A percentile compares a stretch with the other conserved stretches of the same genome.
Evolutionary conservation across 768 basidiomycete genomes (phyloP).

Genomic region (Cytidiella melzeri): DNA sequence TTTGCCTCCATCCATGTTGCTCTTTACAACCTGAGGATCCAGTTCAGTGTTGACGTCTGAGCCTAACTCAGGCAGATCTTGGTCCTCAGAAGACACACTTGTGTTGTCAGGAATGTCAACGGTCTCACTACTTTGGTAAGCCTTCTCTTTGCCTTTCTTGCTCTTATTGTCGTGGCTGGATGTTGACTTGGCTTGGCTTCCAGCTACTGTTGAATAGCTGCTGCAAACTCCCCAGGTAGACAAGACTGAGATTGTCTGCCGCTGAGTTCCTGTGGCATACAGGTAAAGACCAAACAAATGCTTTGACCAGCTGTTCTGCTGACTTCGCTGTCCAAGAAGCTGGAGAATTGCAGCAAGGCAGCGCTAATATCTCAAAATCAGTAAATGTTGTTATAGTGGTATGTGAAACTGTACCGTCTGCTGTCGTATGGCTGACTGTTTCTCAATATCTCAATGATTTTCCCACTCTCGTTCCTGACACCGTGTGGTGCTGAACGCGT

Average conservation of each 20-base stretch:
- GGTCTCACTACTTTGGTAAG: not conserved
- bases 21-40: no score
- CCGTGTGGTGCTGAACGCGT: constrained; percentile 2
- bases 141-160: no score
- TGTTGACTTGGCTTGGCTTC: not conserved
- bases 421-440: not conserved
- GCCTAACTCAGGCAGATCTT: no score
- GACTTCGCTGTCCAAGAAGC: constrained; percentile 10
- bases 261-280: constrained; percentile 11
- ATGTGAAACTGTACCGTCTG: not conserved
- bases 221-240: constrained; percentile 15
- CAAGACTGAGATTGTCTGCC: constrained; percentile 8
- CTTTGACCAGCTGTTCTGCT: constrained; percentile 9
- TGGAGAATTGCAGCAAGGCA: not conserved
- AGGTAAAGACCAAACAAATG: constrained; percentile 11
- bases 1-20: not conserved
- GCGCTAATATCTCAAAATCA: not conserved
- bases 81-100: not conserved
- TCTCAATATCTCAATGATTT: no score
- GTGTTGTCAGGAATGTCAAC: not conserved
- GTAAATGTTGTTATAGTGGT: not conserved
- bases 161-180: not conserved
- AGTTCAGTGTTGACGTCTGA: no score
- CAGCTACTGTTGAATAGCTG: constrained; percentile 14
- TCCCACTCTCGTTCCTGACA: not conserved